Base-by-base conservation (phyloP, 225 moss, liverwort and hornwort species). In the Bryoerythrophyllum caledonicum region DNA sequence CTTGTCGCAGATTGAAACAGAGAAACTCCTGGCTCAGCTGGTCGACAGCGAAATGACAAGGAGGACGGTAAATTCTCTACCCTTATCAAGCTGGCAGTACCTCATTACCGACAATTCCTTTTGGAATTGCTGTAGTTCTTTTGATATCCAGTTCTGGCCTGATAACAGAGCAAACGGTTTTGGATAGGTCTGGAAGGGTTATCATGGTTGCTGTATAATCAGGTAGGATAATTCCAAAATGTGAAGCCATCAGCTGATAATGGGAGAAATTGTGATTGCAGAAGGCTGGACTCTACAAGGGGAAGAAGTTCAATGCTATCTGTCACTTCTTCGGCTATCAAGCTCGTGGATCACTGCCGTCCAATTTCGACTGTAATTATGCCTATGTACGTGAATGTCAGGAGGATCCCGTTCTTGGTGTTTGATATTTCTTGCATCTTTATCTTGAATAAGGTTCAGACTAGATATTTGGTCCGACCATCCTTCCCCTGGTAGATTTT, bases 241-340 rank as follows among this genome's bases (percentile, higher is more conserved):
- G 0, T 74, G n/a, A 56, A 67, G 51, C 57, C 61, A 40, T 55
- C 57, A 34, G 26, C 51, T 78, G 51, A 81, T 43, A 23, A 26
- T 28, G 48, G 57, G 63, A 72, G 67, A 46, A 72, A 43, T 77
- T 80, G 20, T 74, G 78, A 77, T 38, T 70, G 79, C 94, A 96
- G 96, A 93, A 83, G 63, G 61, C 89, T 60, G 97, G 97, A 72
- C 74, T 83, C 23, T 99, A 92, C 75, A 89, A 82, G 67, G 97
- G 97, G 32, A 99, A 99, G 84, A 99, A 99, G 78, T 99, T 99
- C 67, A 99, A 93, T 79, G 93, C 95, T 60, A 94, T 99, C 66
- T 95, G 93, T 76, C 97, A 99, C 77, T 99, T 99, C 85, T 99
- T 99, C 86, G 97, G 97, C 9, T 99, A 99, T 77, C 97, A 99